Percentiles rank a stretch among this genome's conserved stretches.
Evolutionary conservation across 106 monocot genomes (phyloP).

Genomic region (Dioscorea zingiberensis): DNA sequence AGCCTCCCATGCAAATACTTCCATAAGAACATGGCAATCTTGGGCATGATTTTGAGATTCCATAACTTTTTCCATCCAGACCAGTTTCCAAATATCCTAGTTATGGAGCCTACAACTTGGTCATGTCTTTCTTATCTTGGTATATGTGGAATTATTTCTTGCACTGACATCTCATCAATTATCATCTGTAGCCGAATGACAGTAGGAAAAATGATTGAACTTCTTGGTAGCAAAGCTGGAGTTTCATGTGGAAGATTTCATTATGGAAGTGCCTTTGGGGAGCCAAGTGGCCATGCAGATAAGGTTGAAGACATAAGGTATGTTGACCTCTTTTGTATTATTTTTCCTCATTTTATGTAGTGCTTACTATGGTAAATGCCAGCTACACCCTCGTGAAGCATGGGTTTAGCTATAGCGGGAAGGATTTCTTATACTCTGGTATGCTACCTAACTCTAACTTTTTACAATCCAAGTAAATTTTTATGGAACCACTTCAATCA

Average conservation of each 20-base stretch:
- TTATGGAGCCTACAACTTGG: no score
- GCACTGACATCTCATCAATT: neutral
- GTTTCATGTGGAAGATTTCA: slow-evolving; percentile 88
- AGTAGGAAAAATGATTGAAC: slow-evolving; percentile 98
- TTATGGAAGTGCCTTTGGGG: slow-evolving; percentile 98
- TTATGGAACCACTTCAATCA: no score
- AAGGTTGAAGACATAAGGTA: slow-evolving; percentile 96
- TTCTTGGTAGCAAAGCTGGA: slow-evolving; percentile 96
- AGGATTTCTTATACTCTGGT: slow-evolving; percentile 84
- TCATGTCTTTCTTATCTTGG: no score
- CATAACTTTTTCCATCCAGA: no score
- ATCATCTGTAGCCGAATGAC: slow-evolving; percentile 77
- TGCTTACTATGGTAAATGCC: neutral
- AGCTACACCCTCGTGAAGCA: slow-evolving; percentile 61
- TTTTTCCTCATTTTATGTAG: neutral
- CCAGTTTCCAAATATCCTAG: no score
- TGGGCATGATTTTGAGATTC: no score
- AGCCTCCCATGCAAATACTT: no score
- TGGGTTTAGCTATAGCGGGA: slow-evolving; percentile 81
- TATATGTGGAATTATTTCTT: neutral
- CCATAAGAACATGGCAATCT: no score
- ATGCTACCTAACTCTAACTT: neutral
- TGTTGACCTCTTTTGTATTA: neutral
- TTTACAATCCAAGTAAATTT: no score
- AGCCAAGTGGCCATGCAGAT: slow-evolving; percentile 94